Percentiles rank a stretch among this genome's conserved stretches.
Conservation (phyloP, 1,284 basidiomycete genomes). For the Sporisorium exsertum region DNA sequence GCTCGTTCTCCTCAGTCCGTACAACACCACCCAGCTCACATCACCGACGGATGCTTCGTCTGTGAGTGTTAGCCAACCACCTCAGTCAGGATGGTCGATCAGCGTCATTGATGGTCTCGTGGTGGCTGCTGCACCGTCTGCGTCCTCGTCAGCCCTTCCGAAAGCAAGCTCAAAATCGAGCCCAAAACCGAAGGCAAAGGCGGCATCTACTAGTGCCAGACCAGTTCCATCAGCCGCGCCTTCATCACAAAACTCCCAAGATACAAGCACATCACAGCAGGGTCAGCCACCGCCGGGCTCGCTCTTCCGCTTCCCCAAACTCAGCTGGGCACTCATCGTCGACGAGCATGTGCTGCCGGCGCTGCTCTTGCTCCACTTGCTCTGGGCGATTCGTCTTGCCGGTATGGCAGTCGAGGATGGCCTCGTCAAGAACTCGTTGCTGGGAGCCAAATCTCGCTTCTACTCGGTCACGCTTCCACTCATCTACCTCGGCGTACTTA, state of each 20-base stretch:
- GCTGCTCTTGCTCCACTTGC: slow-evolving; percentile 38
- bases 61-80: slow-evolving; percentile 34
- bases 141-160: slow-evolving; percentile 3
- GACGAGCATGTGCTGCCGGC: slow-evolving; percentile 47
- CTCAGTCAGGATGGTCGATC: slow-evolving; percentile 31
- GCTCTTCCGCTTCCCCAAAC: slow-evolving; percentile 45
- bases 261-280: slow-evolving; percentile 12
- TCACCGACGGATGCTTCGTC: not conserved
- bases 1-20: slow-evolving; percentile 43
- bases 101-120: slow-evolving; percentile 47
- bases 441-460: slow-evolving; percentile 37
- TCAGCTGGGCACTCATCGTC: slow-evolving; percentile 42
- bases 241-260: not conserved
- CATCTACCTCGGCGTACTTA: slow-evolving; percentile 34
- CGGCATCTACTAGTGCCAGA: not conserved
- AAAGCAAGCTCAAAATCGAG: not conserved
- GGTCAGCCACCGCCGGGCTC: slow-evolving; percentile 45
- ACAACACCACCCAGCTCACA: slow-evolving; percentile 40
- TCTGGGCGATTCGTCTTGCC: slow-evolving; percentile 44
- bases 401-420: slow-evolving; percentile 51
- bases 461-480: slow-evolving; percentile 36
- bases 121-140: slow-evolving; percentile 28
- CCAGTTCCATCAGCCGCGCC: slow-evolving; percentile 27
- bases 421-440: slow-evolving; percentile 31
- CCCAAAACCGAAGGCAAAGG: not conserved